Percentiles rank a stretch among this genome's conserved stretches.
These are phyloP conservation scores for Pseudohyphozyma bogoriensis DNA, from an alignment of 768 basidiomycete genomes.

Conservation along the genomic window DNA sequence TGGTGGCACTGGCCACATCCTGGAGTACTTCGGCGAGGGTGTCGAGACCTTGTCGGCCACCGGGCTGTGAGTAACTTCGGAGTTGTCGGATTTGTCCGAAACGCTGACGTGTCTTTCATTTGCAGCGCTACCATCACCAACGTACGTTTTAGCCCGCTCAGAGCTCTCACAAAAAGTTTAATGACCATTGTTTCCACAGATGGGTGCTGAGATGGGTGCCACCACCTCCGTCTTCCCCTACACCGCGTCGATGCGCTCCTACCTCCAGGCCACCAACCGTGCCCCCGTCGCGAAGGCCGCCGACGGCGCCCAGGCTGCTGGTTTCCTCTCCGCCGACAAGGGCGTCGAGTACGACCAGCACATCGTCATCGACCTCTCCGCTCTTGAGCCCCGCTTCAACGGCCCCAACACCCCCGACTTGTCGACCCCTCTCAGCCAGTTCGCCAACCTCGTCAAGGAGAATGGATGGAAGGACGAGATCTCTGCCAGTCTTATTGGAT, in stretches of 20 bases:
- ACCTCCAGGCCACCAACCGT: constrained; percentile 81
- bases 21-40: constrained; percentile 95
- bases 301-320: constrained; percentile 63
- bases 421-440: constrained; percentile 84
- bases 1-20: constrained; percentile 88
- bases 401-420: constrained; percentile 97
- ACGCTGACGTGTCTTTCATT: constrained; percentile 1
- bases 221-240: constrained; percentile 98
- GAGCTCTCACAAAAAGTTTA: no score
- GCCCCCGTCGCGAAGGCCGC: constrained; percentile 76
- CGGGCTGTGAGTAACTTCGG: constrained; percentile 43
- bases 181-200: constrained; percentile 36
- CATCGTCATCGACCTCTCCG: constrained; percentile 55
- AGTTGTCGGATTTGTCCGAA: background rate
- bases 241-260: constrained; percentile 75
- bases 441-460: constrained; percentile 63
- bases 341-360: constrained; percentile 89
- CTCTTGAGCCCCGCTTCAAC: constrained; percentile 45
- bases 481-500: constrained; percentile 85
- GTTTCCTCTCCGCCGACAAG: constrained; percentile 72
- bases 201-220: constrained; percentile 99
- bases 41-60: constrained; percentile 85
- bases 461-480: constrained; percentile 91
- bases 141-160: constrained; percentile 1
- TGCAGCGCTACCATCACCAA: constrained; percentile 83